Conservation (phyloP, 140 eudicot species). For the Stevia rebaudiana region DNA sequence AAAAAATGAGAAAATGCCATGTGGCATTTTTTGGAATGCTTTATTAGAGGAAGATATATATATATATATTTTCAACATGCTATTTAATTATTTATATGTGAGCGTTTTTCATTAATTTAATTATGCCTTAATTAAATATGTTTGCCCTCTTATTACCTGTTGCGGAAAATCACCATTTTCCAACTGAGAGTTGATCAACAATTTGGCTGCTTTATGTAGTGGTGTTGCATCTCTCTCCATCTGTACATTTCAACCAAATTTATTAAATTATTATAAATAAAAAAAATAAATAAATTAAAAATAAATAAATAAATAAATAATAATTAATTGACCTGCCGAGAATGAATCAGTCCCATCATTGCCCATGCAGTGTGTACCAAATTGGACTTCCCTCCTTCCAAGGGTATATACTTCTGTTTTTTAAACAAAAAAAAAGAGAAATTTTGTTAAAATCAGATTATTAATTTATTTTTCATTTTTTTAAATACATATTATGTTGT, state of each 20-base stretch:
- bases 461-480: background rate
- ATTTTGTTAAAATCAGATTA: background rate
- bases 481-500: background rate
- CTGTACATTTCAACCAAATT: conserved; percentile 28
- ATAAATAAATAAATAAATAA: background rate
- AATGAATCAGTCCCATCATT: conserved; percentile 57
- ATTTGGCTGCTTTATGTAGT: conserved; percentile 60
- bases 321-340: conserved; percentile 25
- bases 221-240: conserved; percentile 52
- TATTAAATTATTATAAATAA: background rate
- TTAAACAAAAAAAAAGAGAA: background rate
- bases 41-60: too few species aligned
- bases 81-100: background rate
- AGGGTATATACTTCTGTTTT: conserved; percentile 52
- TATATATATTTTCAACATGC: background rate
- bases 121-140: background rate
- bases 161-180: conserved; percentile 80
- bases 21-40: too few species aligned
- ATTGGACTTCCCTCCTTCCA: conserved; percentile 56
- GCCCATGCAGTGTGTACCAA: conserved; percentile 88
- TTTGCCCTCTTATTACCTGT: conserved; percentile 43
- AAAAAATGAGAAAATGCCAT: too few species aligned
- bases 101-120: background rate
- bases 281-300: background rate
- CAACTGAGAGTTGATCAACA: conserved; percentile 67